Base-by-base conservation (phyloP, 176 grass and related monocot genomes). In the Saccharum officinarum region DNA sequence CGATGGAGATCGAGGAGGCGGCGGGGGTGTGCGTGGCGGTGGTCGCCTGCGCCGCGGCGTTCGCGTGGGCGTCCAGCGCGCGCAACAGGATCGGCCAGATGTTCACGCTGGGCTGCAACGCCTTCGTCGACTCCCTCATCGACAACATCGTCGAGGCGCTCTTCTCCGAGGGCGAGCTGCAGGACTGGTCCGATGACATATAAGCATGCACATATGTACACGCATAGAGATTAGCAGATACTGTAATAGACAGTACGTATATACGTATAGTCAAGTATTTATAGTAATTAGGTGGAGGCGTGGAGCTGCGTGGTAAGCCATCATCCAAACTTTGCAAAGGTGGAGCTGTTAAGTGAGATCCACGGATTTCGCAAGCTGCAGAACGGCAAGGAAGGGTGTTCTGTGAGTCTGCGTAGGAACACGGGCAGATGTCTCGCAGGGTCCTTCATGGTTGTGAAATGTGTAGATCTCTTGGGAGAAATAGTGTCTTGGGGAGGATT, bases 111-210 rank as follows among this genome's bases (percentile, higher is more conserved):
- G 85, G 93, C 0, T 94, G 93, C 89, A 96, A 87, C 90, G 55
- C 77, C 78, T 98, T 95, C 86, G 97, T 95, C 38, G 97, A 98
- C 85, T 78, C 93, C 13, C 81, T 98, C 86, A 94, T 98, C 88
- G 97, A 96, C 83, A 99, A 92, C 90, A 73, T 96, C 77, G 97
- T 96, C 20, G 97, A 99, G 76, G 97, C 90, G 40, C 79, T 99
- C 73, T 99, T 99, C 86, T 92, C 84, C 76, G 97, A 96, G 64
- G 69, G 71, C 66, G 92, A 96, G 71, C 86, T 91, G 39, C 89
- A 84, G 28, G 90, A 99, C 42, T 99, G 97, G 97, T 92, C 97
- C 71, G 97, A 99, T 50, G 91, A 98, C 34, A 44, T 77, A 10
- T 99, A 57, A 68, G 1, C 11, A 3, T 6, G 30, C 9, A 12